Conservation (phyloP, 179 eudicot species). For the Beta macrorhiza region DNA sequence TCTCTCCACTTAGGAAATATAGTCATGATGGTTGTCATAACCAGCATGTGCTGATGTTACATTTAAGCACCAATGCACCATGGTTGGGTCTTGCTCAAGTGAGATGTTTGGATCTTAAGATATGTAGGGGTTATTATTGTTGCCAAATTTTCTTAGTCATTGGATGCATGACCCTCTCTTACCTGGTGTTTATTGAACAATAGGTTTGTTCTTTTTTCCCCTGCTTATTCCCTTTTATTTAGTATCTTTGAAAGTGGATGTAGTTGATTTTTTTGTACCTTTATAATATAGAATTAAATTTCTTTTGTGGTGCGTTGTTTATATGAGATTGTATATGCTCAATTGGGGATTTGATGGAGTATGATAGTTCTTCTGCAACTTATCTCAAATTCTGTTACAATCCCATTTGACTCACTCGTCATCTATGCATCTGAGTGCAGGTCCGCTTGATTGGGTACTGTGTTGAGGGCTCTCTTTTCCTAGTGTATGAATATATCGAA, state of each 20-base stretch:
- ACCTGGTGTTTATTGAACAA: background rate
- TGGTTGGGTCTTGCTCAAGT: too few species aligned
- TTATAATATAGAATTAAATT: background rate
- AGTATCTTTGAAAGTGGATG: background rate
- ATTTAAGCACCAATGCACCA: too few species aligned
- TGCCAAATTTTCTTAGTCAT: too few species aligned
- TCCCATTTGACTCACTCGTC: background rate
- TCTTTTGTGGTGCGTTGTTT: background rate
- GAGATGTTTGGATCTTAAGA: too few species aligned
- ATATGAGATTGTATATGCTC: background rate
- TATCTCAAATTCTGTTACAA: background rate
- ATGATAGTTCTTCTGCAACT: background rate
- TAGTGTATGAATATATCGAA: slow-evolving; percentile 66
- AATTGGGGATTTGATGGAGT: background rate
- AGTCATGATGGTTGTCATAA: too few species aligned
- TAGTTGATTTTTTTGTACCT: background rate
- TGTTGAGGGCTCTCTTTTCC: slow-evolving; percentile 55
- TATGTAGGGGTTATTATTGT: too few species aligned
- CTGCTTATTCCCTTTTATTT: background rate
- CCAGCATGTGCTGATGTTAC: too few species aligned
- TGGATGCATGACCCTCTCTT: background rate
- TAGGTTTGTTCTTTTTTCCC: background rate
- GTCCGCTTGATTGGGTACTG: slow-evolving; percentile 75
- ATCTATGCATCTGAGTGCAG: slow-evolving; percentile 34
- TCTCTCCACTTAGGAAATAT: too few species aligned